Evolutionary conservation across 2,329 filamentous ascomycete genomes (phyloP).

Genomic region (Paracamarosporium sp.): DNA sequence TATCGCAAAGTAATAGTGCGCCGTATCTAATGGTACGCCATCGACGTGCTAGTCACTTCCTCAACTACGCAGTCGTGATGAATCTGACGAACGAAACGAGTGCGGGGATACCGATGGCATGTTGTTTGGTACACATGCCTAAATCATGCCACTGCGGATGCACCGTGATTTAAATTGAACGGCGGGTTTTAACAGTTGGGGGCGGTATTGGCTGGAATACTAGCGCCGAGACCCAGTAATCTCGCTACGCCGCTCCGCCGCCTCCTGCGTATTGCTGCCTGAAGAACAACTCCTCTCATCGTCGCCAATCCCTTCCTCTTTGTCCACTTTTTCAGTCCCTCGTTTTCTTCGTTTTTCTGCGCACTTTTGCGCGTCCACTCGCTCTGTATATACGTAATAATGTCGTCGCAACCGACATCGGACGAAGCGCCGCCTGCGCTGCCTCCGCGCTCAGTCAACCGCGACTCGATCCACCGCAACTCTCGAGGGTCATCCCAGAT

Average conservation of each 20-base stretch:
- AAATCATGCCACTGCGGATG: too few species aligned
- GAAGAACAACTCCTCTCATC: background rate
- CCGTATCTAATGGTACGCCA: too few species aligned
- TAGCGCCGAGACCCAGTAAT: background rate
- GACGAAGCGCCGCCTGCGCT: background rate
- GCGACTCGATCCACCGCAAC: background rate
- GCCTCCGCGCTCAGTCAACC: background rate
- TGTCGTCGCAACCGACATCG: background rate
- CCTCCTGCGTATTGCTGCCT: slow-evolving; percentile 5
- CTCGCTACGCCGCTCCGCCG: background rate
- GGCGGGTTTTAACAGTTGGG: background rate
- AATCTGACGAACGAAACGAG: too few species aligned
- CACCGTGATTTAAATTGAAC: background rate
- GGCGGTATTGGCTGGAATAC: background rate
- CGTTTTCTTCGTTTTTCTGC: background rate
- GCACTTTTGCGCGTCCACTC: slow-evolving; percentile 7
- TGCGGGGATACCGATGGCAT: too few species aligned
- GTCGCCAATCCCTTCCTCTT: slow-evolving; percentile 1
- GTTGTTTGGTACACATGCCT: too few species aligned
- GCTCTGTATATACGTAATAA: slow-evolving; percentile 4
- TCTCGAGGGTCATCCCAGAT: background rate
- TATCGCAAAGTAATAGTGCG: too few species aligned
- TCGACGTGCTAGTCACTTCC: too few species aligned
- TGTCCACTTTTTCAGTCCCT: background rate
- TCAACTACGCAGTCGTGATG: too few species aligned